These are phyloP conservation scores for Marasmius tenuissimus DNA, from an alignment of 1,284 basidiomycete genomes.

Conservation along the genomic window DNA sequence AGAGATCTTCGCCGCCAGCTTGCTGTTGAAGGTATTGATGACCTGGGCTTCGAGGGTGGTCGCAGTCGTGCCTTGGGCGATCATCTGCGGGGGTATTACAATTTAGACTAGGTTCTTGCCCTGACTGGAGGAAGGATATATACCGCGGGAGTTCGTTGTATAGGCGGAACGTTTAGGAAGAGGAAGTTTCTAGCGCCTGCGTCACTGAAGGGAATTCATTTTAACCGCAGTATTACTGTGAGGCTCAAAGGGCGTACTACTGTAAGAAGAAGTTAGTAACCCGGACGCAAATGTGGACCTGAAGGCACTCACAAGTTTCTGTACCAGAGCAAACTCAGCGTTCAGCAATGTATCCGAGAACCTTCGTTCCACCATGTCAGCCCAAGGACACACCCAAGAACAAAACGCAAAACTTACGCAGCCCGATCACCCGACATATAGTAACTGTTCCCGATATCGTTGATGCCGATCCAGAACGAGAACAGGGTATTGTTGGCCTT, in stretches of 20 bases:
- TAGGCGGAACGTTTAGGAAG: slow-evolving; percentile 57
- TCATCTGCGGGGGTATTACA: slow-evolving; percentile 39
- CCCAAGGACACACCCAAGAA: not conserved
- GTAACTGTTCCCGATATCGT: slow-evolving; percentile 59
- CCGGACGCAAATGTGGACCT: not conserved
- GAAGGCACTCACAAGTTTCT: slow-evolving; percentile 44
- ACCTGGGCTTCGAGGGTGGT: not conserved
- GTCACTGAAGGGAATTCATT: slow-evolving; percentile 18
- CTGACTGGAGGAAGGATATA: slow-evolving; percentile 8
- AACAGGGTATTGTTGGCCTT: slow-evolving; percentile 51
- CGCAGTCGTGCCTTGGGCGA: slow-evolving; percentile 28
- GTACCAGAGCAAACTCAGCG: slow-evolving; percentile 51
- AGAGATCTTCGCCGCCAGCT: slow-evolving; percentile 43
- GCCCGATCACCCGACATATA: slow-evolving; percentile 42
- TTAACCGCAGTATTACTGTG: not conserved
- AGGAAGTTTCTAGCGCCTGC: slow-evolving; percentile 57
- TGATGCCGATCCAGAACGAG: slow-evolving; percentile 62
- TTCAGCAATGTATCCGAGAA: slow-evolving; percentile 49
- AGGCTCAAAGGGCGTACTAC: slow-evolving; percentile 19
- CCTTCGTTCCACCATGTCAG: slow-evolving; percentile 23
- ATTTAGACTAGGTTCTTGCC: not conserved
- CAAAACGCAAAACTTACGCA: slow-evolving; percentile 37
- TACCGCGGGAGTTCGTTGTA: slow-evolving; percentile 53
- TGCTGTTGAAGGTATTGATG: slow-evolving; percentile 30
- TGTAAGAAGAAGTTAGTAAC: slow-evolving; percentile 1